A percentile compares a stretch with the other conserved stretches of the same genome.
phyloP scores from a whole-genome alignment of 108 stramenopile genomes.

The Schizochytrium sp. region DNA sequence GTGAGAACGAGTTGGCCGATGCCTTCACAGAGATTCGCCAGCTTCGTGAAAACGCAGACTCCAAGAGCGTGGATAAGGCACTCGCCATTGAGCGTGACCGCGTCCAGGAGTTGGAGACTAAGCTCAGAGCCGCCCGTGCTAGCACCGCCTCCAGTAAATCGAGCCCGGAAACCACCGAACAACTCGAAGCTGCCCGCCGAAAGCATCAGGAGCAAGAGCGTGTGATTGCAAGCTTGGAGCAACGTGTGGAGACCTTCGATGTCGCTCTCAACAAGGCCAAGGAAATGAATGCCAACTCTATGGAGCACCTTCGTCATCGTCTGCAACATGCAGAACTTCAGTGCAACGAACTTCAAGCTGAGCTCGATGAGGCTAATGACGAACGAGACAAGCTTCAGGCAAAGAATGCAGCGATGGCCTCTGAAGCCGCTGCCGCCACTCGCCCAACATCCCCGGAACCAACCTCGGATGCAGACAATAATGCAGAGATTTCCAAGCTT shows the following conservation, averaged over 20 bases:
- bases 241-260: constrained; percentile 22
- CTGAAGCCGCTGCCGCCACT: neutral
- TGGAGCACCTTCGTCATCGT: constrained; percentile 8
- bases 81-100: constrained; percentile 45
- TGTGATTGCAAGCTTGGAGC: neutral
- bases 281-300: constrained; percentile 23
- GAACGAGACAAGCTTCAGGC: neutral
- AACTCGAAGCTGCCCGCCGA: constrained; percentile 1
- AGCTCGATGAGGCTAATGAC: constrained; percentile 3
- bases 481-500: neutral
- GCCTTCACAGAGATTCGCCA: neutral
- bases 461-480: neutral
- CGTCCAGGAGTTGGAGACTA: neutral
- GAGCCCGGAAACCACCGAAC: neutral
- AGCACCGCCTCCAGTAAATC: neutral
- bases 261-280: constrained; percentile 10
- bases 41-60: constrained; percentile 46
- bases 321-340: constrained; percentile 29
- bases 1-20: constrained; percentile 14
- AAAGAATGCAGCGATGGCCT: neutral
- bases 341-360: constrained; percentile 6
- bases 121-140: neutral
- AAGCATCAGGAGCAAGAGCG: neutral
- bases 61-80: neutral
- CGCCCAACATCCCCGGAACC: neutral